Evolutionary conservation across 129 eudicot species (phyloP).

Genomic region (Calendula officinalis): DNA sequence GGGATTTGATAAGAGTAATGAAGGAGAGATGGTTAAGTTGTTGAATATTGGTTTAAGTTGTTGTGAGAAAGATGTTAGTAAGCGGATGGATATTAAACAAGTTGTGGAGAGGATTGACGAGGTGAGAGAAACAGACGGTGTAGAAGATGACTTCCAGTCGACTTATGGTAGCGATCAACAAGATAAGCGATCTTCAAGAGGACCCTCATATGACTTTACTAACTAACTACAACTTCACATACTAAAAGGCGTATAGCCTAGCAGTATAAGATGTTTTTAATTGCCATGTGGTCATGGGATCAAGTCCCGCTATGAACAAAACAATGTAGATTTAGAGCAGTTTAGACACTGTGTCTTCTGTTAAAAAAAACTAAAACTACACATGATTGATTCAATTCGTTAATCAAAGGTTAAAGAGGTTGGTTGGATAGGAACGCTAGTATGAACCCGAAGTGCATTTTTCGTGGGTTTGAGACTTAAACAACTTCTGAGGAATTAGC

Average conservation of each 20-base stretch:
- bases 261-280: too few relatives aligned
- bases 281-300: too few relatives aligned
- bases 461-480: slow-evolving; percentile 3
- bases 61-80: slow-evolving; percentile 54
- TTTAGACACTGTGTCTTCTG: too few relatives aligned
- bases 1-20: slow-evolving; percentile 31
- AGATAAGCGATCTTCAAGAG: slow-evolving; percentile 39
- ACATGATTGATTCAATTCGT: neutral
- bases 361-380: slow-evolving; percentile 9
- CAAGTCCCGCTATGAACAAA: too few relatives aligned
- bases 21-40: slow-evolving; percentile 66
- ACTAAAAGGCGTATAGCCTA: too few relatives aligned
- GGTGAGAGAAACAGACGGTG: slow-evolving; percentile 55
- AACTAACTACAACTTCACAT: slow-evolving; percentile 4
- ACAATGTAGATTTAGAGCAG: too few relatives aligned
- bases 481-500: slow-evolving; percentile 4
- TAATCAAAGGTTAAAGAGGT: slow-evolving; percentile 12
- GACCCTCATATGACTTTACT: slow-evolving; percentile 32
- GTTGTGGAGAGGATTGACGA: slow-evolving; percentile 72
- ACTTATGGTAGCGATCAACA: slow-evolving; percentile 42
- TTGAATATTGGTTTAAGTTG: slow-evolving; percentile 70
- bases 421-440: slow-evolving; percentile 17
- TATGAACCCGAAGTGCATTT: slow-evolving; percentile 16
- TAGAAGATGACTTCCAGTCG: slow-evolving; percentile 52
- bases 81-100: slow-evolving; percentile 66